Conservation (phyloP, 176 grass and related monocot genomes). For the Triticum dicoccoides region DNA sequence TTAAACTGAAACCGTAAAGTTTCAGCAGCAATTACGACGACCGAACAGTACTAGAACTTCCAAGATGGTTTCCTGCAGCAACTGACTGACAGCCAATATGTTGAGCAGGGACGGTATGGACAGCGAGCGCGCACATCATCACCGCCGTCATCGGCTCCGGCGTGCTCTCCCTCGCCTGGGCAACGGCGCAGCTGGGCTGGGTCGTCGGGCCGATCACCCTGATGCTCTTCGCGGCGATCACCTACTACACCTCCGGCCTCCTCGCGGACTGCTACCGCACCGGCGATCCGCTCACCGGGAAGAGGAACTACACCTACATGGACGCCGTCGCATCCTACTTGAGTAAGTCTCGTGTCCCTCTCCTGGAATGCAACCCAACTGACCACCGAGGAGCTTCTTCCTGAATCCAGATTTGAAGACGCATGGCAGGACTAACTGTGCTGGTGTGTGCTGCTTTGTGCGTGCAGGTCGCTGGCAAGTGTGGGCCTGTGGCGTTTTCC, state of each 20-base stretch:
- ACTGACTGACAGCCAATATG: not conserved
- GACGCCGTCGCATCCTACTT: constrained; percentile 70
- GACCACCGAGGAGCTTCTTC: not conserved
- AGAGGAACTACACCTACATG: constrained; percentile 85
- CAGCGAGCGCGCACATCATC: constrained; percentile 90
- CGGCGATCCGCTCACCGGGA: constrained; percentile 46
- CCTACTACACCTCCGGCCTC: constrained; percentile 82
- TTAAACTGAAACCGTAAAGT: not conserved
- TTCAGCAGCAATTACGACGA: too few species aligned
- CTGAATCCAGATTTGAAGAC: not conserved
- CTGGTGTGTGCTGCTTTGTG: not conserved
- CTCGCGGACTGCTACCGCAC: constrained; percentile 86
- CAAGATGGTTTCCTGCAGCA: not conserved
- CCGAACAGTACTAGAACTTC: not conserved
- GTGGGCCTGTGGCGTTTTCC: constrained; percentile 69
- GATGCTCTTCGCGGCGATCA: constrained; percentile 68
- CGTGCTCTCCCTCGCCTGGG: constrained; percentile 87
- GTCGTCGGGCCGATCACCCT: constrained; percentile 52
- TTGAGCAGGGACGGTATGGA: constrained; percentile 69
- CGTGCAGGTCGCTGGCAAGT: constrained; percentile 61
- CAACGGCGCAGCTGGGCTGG: constrained; percentile 87
- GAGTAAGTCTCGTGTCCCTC: constrained; percentile 24
- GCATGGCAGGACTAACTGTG: not conserved
- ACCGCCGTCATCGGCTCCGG: constrained; percentile 95
- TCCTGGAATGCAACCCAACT: not conserved